Evolutionary conservation across 2,329 filamentous ascomycete species (phyloP).

Genomic region (Paramyrothecium sp.): DNA sequence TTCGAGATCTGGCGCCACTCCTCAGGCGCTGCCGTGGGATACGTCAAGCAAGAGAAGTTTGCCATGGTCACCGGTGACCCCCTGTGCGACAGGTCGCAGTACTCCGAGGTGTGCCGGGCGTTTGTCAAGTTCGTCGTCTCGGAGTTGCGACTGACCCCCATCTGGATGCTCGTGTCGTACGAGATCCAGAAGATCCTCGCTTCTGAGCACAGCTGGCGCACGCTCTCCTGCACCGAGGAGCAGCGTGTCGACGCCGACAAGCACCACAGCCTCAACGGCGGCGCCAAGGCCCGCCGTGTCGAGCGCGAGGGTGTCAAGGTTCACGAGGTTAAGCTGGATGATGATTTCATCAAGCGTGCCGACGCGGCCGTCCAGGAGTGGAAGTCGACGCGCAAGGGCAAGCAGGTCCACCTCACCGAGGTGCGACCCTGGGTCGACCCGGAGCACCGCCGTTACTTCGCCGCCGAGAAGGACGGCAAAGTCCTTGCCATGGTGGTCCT

Average conservation of each 20-base stretch:
- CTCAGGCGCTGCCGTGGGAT: constrained; percentile 83
- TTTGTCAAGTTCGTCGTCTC: constrained; percentile 76
- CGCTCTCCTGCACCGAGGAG: constrained; percentile 83
- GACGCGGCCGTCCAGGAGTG: constrained; percentile 76
- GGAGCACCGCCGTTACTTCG: constrained; percentile 82
- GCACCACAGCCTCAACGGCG: constrained; percentile 55
- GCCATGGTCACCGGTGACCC: constrained; percentile 86
- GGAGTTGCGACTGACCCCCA: constrained; percentile 68
- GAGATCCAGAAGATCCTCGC: constrained; percentile 78
- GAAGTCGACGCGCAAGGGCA: constrained; percentile 76
- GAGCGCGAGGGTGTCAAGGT: constrained; percentile 84
- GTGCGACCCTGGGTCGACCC: constrained; percentile 85
- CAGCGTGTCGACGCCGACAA: constrained; percentile 79
- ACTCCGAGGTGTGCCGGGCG: constrained; percentile 66
- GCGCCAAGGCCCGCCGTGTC: constrained; percentile 75
- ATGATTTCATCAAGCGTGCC: constrained; percentile 67
- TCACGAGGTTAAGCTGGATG: constrained; percentile 66
- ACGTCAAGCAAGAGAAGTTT: constrained; percentile 72
- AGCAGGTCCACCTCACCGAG: constrained; percentile 86
- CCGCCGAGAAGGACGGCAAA: constrained; percentile 71
- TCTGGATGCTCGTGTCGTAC: constrained; percentile 87
- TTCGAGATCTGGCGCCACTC: constrained; percentile 86
- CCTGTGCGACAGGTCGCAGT: constrained; percentile 78
- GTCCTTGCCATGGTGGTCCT: constrained; percentile 79
- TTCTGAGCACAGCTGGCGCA: constrained; percentile 80